A percentile compares a stretch with the other conserved stretches of the same genome.
phyloP scores from a whole-genome alignment of 345 rosid species.

The Moricandia arvensis region DNA sequence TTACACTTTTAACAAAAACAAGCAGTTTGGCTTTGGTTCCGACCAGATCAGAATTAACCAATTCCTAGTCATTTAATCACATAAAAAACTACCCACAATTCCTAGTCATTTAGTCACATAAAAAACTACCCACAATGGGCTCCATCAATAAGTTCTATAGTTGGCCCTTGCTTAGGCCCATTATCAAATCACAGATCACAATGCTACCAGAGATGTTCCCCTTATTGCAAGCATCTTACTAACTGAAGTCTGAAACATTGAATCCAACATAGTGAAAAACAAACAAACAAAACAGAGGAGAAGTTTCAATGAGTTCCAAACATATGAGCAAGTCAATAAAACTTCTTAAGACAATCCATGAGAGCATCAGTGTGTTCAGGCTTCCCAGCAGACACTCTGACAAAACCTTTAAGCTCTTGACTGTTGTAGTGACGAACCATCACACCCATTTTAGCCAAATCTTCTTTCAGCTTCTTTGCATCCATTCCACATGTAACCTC shows the following conservation, averaged over 20 bases:
- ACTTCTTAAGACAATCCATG: constrained; percentile 53
- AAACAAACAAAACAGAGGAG: neutral
- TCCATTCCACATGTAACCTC: constrained; percentile 76
- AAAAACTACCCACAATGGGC: neutral
- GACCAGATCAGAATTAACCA: neutral
- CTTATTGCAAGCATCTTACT: neutral
- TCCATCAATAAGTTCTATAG: neutral
- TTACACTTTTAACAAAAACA: neutral
- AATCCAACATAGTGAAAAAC: constrained; percentile 10
- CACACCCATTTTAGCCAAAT: constrained; percentile 82
- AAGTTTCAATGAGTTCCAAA: neutral
- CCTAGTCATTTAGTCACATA: neutral
- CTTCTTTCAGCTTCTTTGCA: constrained; percentile 89
- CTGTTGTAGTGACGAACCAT: constrained; percentile 93
- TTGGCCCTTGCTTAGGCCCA: neutral
- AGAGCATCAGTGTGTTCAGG: constrained; percentile 78
- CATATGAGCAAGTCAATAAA: constrained; percentile 40
- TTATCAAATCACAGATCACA: neutral
- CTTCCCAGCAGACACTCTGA: constrained; percentile 78
- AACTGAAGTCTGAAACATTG: neutral
- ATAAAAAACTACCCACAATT: neutral
- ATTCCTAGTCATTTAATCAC: neutral
- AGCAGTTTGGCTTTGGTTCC: neutral
- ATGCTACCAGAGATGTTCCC: neutral
- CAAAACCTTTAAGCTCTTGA: constrained; percentile 69